Conservation (phyloP, 495 filamentous ascomycete species). For the Hypoxylon fragiforme region DNA sequence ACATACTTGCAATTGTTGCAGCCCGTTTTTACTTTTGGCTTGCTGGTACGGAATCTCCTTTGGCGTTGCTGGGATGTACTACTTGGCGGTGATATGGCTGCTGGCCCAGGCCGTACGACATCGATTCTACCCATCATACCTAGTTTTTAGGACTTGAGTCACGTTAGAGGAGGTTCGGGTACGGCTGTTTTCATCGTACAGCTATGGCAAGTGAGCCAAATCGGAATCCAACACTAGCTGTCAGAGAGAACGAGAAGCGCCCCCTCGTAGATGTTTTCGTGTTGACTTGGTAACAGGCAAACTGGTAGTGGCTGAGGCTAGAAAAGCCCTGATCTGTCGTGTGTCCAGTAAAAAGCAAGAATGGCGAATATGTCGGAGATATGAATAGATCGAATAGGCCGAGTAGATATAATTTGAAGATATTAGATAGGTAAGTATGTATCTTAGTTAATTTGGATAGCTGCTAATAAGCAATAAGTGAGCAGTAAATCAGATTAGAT, state of each 20-base stretch:
- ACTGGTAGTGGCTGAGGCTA: constrained; percentile 3
- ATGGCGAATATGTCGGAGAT: constrained; percentile 16
- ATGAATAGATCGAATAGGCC: no score
- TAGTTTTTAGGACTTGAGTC: constrained; percentile 8
- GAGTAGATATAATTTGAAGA: constrained; percentile 16
- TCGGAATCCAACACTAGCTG: background rate
- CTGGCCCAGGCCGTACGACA: constrained; percentile 8
- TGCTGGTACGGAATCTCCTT: constrained; percentile 48
- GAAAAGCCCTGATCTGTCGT: no score
- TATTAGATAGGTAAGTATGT: no score
- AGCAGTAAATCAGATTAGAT: no score
- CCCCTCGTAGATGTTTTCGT: constrained; percentile 3
- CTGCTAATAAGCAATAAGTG: no score
- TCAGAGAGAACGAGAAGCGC: background rate
- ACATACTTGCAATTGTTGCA: constrained; percentile 63
- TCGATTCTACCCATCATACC: constrained; percentile 14
- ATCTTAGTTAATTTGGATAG: no score
- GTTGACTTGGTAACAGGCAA: constrained; percentile 1
- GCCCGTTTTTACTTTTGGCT: constrained; percentile 57
- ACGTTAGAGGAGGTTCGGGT: background rate
- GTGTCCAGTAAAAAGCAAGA: constrained; percentile 1
- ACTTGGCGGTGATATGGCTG: constrained; percentile 4
- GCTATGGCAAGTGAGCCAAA: background rate
- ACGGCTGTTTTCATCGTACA: constrained; percentile 13
- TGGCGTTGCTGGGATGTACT: constrained; percentile 16